These are phyloP conservation scores for Neurospora intermedia DNA, from an alignment of 495 filamentous ascomycete genomes.

Conservation along the genomic window DNA sequence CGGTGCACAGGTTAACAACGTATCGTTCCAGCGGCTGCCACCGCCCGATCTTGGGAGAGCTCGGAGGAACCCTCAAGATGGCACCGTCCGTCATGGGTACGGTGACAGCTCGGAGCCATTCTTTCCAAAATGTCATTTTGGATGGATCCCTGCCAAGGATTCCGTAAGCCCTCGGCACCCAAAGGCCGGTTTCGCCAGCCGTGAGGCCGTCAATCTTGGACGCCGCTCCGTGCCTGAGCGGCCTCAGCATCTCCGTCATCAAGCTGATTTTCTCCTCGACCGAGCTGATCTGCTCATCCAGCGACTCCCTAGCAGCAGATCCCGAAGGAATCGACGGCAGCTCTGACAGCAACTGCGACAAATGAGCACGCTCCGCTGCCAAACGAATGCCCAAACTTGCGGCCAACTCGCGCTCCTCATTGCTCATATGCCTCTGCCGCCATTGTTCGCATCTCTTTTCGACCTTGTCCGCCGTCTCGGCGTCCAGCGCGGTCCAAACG, in stretches of 20 bases:
- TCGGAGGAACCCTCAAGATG: conserved; percentile 71
- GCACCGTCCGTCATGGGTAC: conserved; percentile 90
- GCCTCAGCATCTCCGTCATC: conserved; percentile 91
- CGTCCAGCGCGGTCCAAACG: conserved; percentile 82
- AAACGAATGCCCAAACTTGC: conserved; percentile 85
- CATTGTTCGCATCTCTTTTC: conserved; percentile 90
- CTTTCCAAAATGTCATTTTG: conserved; percentile 94
- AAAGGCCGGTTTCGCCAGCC: conserved; percentile 90
- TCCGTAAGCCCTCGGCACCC: conserved; percentile 91
- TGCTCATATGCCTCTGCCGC: conserved; percentile 90
- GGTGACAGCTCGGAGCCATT: conserved; percentile 86
- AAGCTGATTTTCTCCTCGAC: conserved; percentile 95
- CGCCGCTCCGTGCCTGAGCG: conserved; percentile 85
- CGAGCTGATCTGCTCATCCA: conserved; percentile 90
- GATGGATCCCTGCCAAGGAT: conserved; percentile 78
- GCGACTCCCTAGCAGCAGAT: conserved; percentile 63
- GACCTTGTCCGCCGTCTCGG: conserved; percentile 70
- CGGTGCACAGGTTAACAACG: conserved; percentile 94
- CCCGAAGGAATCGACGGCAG: conserved; percentile 72
- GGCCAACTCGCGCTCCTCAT: conserved; percentile 88
- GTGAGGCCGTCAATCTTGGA: conserved; percentile 96
- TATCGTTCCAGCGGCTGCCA: conserved; percentile 97
- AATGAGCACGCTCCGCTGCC: conserved; percentile 78
- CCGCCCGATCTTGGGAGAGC: conserved; percentile 82
- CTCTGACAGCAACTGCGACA: conserved; percentile 76